These are phyloP conservation scores for Mycena rosella DNA, from an alignment of 768 basidiomycete genomes.

Conservation along the genomic window DNA sequence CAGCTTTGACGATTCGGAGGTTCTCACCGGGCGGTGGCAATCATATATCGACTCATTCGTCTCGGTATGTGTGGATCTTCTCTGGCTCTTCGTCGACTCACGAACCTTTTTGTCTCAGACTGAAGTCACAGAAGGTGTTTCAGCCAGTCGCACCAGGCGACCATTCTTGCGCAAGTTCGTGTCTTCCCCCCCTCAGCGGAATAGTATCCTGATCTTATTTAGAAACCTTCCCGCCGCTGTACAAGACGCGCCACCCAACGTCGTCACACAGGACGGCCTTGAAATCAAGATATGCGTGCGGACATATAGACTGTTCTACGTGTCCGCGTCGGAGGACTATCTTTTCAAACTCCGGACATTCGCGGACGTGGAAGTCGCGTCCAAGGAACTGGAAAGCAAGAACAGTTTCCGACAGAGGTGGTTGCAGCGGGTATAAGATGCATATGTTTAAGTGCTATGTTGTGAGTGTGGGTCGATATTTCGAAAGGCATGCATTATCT, in stretches of 20 bases:
- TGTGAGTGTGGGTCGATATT: slow-evolving; percentile 1
- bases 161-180: slow-evolving; percentile 79
- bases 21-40: slow-evolving; percentile 83
- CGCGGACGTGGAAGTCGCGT: slow-evolving; percentile 54
- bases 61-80: slow-evolving; percentile 56
- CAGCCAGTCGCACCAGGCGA: slow-evolving; percentile 57
- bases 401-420: slow-evolving; percentile 53
- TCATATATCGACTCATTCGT: slow-evolving; percentile 83
- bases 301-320: slow-evolving; percentile 87
- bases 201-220: slow-evolving; percentile 4
- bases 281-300: slow-evolving; percentile 89
- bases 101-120: slow-evolving; percentile 52
- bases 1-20: slow-evolving; percentile 80
- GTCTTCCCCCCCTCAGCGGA: neutral
- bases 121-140: slow-evolving; percentile 68
- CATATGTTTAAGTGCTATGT: slow-evolving; percentile 3
- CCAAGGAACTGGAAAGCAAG: slow-evolving; percentile 47
- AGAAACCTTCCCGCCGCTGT: slow-evolving; percentile 57
- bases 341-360: slow-evolving; percentile 61
- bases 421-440: slow-evolving; percentile 43
- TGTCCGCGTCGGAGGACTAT: slow-evolving; percentile 75
- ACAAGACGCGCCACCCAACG: slow-evolving; percentile 55
- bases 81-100: slow-evolving; percentile 8
- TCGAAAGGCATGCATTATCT: slow-evolving; percentile 28
- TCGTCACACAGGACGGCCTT: slow-evolving; percentile 68